Evolutionary conservation across 2,329 filamentous ascomycete species (phyloP).

Genomic region (Claviceps sp.): DNA sequence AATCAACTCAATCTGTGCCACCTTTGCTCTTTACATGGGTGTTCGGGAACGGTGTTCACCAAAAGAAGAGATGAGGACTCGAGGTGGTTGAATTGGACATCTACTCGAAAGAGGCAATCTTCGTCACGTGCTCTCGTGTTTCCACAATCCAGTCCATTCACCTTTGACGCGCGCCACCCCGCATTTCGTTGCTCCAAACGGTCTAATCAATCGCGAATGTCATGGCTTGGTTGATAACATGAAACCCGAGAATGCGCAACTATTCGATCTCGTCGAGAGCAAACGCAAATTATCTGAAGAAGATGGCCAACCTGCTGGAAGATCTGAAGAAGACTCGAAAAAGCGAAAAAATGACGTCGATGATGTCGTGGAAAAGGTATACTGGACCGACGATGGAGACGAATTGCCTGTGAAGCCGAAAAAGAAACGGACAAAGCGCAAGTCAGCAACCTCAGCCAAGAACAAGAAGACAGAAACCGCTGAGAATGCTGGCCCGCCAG

Average conservation of each 20-base stretch:
- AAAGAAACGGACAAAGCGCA: conserved; percentile 17
- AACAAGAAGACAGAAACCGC: conserved; percentile 12
- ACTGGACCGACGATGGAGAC: conserved; percentile 48
- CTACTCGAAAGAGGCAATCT: neutral
- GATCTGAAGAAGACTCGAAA: conserved; percentile 5
- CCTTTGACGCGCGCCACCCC: neutral
- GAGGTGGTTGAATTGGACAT: too few relatives aligned
- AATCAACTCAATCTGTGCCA: too few relatives aligned
- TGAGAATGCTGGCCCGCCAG: conserved; percentile 23
- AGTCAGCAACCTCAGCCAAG: conserved; percentile 15
- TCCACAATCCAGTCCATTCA: neutral
- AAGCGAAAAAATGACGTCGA: conserved; percentile 25
- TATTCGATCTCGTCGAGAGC: conserved; percentile 17
- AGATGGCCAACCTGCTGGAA: conserved; percentile 5
- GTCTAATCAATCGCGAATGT: neutral
- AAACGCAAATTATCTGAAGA: conserved; percentile 11
- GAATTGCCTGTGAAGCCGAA: conserved; percentile 44
- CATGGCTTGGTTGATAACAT: conserved; percentile 4
- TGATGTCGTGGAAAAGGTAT: conserved; percentile 28
- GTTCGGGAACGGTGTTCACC: too few relatives aligned
- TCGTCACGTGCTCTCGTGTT: conserved; percentile 2
- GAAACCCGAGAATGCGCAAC: conserved; percentile 1
- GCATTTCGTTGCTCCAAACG: neutral
- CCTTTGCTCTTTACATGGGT: too few relatives aligned
- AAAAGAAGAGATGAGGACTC: too few relatives aligned